Conservation (phyloP, 306 rosid genomes). For the Sophora flavescens region DNA sequence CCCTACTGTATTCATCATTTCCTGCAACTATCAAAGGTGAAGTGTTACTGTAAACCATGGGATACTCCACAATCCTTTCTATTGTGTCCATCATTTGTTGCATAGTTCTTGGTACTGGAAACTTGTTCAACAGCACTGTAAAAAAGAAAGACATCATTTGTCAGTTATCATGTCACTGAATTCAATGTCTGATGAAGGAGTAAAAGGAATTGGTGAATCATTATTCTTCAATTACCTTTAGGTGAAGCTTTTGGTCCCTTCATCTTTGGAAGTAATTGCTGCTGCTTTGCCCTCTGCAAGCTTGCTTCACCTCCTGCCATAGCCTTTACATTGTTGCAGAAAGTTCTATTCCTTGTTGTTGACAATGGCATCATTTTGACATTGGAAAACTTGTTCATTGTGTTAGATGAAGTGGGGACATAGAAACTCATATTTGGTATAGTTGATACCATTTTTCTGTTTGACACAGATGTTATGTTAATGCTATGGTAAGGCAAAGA, state of each 20-base stretch:
- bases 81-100: conserved; percentile 56
- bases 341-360: conserved; percentile 11
- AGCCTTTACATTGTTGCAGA: conserved; percentile 37
- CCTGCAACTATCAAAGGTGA: conserved; percentile 43
- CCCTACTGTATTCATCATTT: conserved; percentile 36
- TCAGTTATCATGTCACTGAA: conserved; percentile 7
- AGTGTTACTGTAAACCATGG: conserved; percentile 24
- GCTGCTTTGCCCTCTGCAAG: conserved; percentile 39
- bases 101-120: conserved; percentile 50
- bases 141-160: conserved; percentile 10
- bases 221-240: conserved; percentile 40
- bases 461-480: neutral
- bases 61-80: conserved; percentile 50
- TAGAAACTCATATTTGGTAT: conserved; percentile 32
- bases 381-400: conserved; percentile 30
- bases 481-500: neutral
- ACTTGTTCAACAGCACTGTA: conserved; percentile 42
- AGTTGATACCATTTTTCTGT: conserved; percentile 37
- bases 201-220: neutral
- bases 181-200: neutral
- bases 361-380: conserved; percentile 31
- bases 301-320: conserved; percentile 35
- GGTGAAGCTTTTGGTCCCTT: conserved; percentile 43
- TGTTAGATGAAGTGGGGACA: conserved; percentile 41
- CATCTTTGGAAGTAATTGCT: conserved; percentile 40